Evolutionary conservation across 2,329 filamentous ascomycete species (phyloP).

Genomic region (Ampelomyces quisqualis): DNA sequence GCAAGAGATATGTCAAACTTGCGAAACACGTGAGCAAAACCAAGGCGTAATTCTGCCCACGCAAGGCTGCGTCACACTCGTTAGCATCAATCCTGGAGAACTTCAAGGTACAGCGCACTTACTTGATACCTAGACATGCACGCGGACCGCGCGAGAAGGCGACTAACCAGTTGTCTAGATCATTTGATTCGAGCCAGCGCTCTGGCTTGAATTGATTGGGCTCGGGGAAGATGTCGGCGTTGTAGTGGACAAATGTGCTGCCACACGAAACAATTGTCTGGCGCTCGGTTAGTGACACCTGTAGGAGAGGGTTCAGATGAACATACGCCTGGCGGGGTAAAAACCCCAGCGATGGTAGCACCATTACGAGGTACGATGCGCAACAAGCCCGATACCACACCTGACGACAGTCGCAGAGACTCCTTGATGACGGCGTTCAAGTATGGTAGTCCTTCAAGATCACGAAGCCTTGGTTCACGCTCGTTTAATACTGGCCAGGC

Average conservation of each 20-base stretch:
- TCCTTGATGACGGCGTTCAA: constrained; percentile 46
- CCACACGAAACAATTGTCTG: constrained; percentile 31
- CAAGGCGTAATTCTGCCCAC: constrained; percentile 38
- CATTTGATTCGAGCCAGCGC: constrained; percentile 31
- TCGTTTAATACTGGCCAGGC: constrained; percentile 41
- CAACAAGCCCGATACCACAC: constrained; percentile 31
- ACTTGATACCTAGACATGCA: constrained; percentile 38
- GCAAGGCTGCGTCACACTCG: constrained; percentile 29
- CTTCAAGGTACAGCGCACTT: constrained; percentile 3
- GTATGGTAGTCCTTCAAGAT: constrained; percentile 41
- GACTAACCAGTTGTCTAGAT: constrained; percentile 34
- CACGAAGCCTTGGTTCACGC: constrained; percentile 32
- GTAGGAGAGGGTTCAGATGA: background rate
- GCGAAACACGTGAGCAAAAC: constrained; percentile 30
- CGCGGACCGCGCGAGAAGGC: constrained; percentile 41
- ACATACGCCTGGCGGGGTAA: constrained; percentile 26
- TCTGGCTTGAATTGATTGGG: constrained; percentile 35
- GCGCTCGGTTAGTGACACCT: background rate
- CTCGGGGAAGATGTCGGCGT: constrained; percentile 33
- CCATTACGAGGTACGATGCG: constrained; percentile 27
- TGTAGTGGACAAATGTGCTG: constrained; percentile 40
- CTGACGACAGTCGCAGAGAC: constrained; percentile 41
- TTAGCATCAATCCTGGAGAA: background rate
- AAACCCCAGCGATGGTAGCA: constrained; percentile 20
- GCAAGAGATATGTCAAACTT: constrained; percentile 35